These are phyloP conservation scores for Neofusicoccum umdonicola DNA, from an alignment of 2,329 filamentous ascomycete species.

Conservation along the genomic window DNA sequence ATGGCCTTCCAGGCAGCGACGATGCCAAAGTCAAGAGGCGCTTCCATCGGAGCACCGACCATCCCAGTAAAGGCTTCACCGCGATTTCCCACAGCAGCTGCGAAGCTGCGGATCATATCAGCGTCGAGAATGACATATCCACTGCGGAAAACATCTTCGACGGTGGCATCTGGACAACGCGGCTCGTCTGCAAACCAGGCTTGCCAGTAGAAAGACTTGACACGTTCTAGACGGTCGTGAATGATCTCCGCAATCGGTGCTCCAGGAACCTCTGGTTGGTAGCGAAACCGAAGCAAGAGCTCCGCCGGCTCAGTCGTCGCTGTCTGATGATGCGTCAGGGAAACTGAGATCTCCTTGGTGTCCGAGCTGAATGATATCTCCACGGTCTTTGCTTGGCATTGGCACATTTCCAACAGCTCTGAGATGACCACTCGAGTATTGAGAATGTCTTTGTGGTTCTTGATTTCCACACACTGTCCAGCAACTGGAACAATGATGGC, in stretches of 20 bases:
- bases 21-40: constrained; percentile 33
- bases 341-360: not conserved
- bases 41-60: not conserved
- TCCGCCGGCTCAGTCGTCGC: not conserved
- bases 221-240: not conserved
- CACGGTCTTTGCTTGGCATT: not conserved
- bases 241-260: not conserved
- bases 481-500: not conserved
- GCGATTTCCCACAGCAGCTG: not conserved
- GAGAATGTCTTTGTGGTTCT: not conserved
- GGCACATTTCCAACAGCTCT: not conserved
- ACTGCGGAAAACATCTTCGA: not conserved
- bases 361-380: not conserved
- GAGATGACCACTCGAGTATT: not conserved
- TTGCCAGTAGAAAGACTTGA: constrained; percentile 5
- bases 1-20: constrained; percentile 39
- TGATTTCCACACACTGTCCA: not conserved
- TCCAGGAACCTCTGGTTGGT: not conserved
- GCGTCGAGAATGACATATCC: not conserved
- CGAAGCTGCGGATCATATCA: not conserved
- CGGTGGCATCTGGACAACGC: not conserved
- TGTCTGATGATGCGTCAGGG: not conserved
- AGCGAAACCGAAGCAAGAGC: not conserved
- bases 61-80: not conserved
- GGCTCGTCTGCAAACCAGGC: not conserved